Conservation (phyloP, 2,329 filamentous ascomycete genomes). For the Cladosporium phlei region DNA sequence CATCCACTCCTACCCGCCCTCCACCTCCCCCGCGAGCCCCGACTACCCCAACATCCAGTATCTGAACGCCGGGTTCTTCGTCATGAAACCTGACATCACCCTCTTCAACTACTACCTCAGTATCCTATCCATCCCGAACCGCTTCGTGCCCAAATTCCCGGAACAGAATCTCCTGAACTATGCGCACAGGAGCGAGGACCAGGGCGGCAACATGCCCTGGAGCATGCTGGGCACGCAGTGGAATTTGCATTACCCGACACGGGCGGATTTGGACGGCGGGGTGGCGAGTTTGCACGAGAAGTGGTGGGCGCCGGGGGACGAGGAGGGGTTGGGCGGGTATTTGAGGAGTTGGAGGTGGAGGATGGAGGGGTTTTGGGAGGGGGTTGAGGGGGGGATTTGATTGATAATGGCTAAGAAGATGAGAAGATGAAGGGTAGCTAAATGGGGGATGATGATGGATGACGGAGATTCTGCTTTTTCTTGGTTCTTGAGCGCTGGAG, state of each 20-base stretch:
- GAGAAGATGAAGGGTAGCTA: too few relatives aligned
- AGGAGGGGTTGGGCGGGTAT: slow-evolving; percentile 30
- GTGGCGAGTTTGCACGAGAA: slow-evolving; percentile 37
- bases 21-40: slow-evolving; percentile 21
- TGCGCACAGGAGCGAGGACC: slow-evolving; percentile 26
- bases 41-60: slow-evolving; percentile 30
- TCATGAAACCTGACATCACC: slow-evolving; percentile 30
- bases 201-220: slow-evolving; percentile 39
- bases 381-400: slow-evolving; percentile 21
- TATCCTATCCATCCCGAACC: slow-evolving; percentile 26
- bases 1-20: slow-evolving; percentile 34
- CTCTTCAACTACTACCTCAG: slow-evolving; percentile 32
- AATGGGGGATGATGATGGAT: too few relatives aligned
- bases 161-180: slow-evolving; percentile 38
- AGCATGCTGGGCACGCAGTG: slow-evolving; percentile 32
- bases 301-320: slow-evolving; percentile 35
- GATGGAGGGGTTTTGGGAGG: slow-evolving; percentile 36
- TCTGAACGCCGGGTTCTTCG: slow-evolving; percentile 38
- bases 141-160: slow-evolving; percentile 31
- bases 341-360: slow-evolving; percentile 32
- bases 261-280: slow-evolving; percentile 34
- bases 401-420: too few relatives aligned
- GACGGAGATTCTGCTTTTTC: too few relatives aligned
- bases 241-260: slow-evolving; percentile 36
- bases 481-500: too few relatives aligned